These are phyloP conservation scores for Elaeis oleifera DNA, from an alignment of 202 grass and related monocot species.

Conservation along the genomic window DNA sequence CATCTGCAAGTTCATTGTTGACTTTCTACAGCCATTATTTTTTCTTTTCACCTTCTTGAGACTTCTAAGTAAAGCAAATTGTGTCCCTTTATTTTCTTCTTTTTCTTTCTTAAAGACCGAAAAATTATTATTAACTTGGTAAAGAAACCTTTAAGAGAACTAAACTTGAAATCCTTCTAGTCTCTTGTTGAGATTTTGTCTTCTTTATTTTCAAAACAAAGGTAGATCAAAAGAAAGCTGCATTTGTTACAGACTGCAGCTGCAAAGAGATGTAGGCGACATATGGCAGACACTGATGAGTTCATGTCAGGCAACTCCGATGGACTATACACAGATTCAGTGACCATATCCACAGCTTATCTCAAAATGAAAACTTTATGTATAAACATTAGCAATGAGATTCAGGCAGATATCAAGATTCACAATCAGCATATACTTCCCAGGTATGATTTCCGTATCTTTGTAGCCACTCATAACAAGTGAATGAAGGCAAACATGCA, in stretches of 20 bases:
- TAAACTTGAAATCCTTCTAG: too few relatives aligned
- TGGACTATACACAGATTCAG: constrained; percentile 61
- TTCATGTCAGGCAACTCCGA: constrained; percentile 79
- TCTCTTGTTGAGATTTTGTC: background rate
- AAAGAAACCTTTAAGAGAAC: too few relatives aligned
- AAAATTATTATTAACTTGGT: too few relatives aligned
- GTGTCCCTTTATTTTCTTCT: too few relatives aligned
- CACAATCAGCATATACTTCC: constrained; percentile 94
- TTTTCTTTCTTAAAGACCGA: too few relatives aligned
- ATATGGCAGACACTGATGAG: constrained; percentile 93
- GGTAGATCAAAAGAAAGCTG: constrained; percentile 15
- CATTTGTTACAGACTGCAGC: constrained; percentile 55
- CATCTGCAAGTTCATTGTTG: too few relatives aligned
- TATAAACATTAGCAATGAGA: constrained; percentile 71
- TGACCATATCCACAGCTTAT: constrained; percentile 78
- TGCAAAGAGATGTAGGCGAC: constrained; percentile 78
- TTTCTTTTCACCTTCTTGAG: too few relatives aligned
- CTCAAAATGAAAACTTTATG: constrained; percentile 93
- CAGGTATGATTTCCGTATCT: constrained; percentile 31
- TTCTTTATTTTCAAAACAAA: constrained; percentile 13
- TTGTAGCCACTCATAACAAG: background rate
- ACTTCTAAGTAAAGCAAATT: too few relatives aligned
- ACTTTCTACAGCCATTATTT: too few relatives aligned
- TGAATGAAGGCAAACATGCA: background rate
- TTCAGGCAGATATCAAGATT: constrained; percentile 93